Conservation (phyloP, 148 eudicot species). For the Euryodendron excelsum region DNA sequence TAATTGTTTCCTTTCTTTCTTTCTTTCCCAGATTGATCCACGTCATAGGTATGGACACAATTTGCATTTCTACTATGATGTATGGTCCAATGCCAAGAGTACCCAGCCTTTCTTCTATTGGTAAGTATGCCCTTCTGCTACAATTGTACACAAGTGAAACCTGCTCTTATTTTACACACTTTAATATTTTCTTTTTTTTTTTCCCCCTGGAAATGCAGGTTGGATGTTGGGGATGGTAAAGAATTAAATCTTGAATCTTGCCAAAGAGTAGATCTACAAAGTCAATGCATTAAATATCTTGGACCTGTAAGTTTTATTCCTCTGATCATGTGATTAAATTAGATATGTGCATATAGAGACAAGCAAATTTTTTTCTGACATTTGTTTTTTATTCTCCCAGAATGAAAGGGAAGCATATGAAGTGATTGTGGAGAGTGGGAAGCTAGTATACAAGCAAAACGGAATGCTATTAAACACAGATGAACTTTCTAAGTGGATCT, state of each 20-base stretch:
- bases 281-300: slow-evolving; percentile 34
- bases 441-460: slow-evolving; percentile 19
- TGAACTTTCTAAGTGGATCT: slow-evolving; percentile 26
- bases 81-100: slow-evolving; percentile 28
- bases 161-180: background rate
- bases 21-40: slow-evolving; percentile 28
- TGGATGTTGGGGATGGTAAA: slow-evolving; percentile 38
- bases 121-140: slow-evolving; percentile 12
- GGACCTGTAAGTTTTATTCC: slow-evolving; percentile 30
- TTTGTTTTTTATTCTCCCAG: slow-evolving; percentile 6
- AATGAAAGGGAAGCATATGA: slow-evolving; percentile 26
- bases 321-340: background rate
- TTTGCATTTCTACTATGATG: slow-evolving; percentile 35
- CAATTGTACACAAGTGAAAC: background rate
- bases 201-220: slow-evolving; percentile 19
- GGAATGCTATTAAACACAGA: slow-evolving; percentile 18
- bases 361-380: background rate
- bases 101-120: slow-evolving; percentile 37
- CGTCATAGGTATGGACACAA: slow-evolving; percentile 38
- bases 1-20: background rate
- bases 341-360: background rate
- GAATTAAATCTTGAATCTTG: slow-evolving; percentile 27
- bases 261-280: slow-evolving; percentile 15
- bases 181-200: background rate
- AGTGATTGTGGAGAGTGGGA: slow-evolving; percentile 29